Conservation (phyloP, 306 rosid genomes). For the Malus orientalis region DNA sequence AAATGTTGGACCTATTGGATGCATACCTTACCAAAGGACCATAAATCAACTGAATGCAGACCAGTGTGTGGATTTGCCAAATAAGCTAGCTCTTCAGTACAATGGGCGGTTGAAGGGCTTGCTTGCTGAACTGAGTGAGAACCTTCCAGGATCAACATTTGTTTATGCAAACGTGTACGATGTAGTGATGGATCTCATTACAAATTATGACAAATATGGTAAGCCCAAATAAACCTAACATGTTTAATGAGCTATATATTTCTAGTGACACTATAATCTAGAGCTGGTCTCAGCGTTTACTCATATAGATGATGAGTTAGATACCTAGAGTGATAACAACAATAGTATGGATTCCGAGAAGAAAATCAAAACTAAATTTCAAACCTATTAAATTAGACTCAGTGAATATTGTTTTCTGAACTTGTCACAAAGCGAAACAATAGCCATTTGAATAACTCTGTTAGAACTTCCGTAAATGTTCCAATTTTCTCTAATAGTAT, state of each 20-base stretch:
- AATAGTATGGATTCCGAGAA: background rate
- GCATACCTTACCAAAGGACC: conserved; percentile 87
- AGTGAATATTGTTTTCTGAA: background rate
- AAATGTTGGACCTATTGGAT: conserved; percentile 87
- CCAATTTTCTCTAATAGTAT: background rate
- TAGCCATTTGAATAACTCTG: background rate
- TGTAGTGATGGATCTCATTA: conserved; percentile 54
- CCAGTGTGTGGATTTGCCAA: conserved; percentile 80
- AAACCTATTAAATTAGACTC: background rate
- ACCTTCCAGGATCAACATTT: conserved; percentile 69
- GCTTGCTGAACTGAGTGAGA: conserved; percentile 52
- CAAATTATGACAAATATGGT: conserved; percentile 62
- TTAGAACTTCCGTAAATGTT: too few species aligned
- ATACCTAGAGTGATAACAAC: too few species aligned
- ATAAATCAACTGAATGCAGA: conserved; percentile 63
- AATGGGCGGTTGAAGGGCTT: conserved; percentile 70
- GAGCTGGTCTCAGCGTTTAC: too few species aligned
- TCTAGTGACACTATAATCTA: too few species aligned
- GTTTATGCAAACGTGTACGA: conserved; percentile 79
- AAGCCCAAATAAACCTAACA: background rate
- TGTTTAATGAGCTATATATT: too few species aligned
- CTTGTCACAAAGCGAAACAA: too few species aligned
- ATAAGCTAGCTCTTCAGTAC: conserved; percentile 67
- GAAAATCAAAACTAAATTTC: background rate
- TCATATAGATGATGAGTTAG: too few species aligned